Conservation (phyloP, 495 filamentous ascomycete genomes). For the Trichocladium antarcticum region DNA sequence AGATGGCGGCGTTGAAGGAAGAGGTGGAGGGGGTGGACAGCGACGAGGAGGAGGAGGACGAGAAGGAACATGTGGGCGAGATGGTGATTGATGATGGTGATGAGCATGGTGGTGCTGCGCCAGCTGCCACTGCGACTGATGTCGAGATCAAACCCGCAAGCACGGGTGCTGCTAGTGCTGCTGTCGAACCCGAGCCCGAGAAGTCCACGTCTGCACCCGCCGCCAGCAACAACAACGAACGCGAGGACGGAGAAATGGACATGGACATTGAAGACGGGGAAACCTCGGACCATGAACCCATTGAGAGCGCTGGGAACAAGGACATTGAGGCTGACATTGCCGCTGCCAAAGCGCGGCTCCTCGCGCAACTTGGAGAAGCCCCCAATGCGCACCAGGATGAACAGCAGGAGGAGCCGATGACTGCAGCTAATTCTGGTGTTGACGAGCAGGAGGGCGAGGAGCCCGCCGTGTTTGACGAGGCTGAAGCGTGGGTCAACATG, state of each 20-base stretch:
- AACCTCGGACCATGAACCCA: conserved; percentile 22
- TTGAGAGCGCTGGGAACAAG: conserved; percentile 13
- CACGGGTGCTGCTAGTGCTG: not conserved
- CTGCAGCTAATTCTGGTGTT: too few relatives aligned
- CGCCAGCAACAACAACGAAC: conserved; percentile 14
- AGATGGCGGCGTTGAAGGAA: conserved; percentile 32
- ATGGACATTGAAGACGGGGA: conserved; percentile 39
- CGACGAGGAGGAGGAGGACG: conserved; percentile 26
- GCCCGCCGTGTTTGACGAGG: conserved; percentile 17
- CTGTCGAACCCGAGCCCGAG: not conserved
- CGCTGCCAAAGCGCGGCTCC: conserved; percentile 48
- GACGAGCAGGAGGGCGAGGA: not conserved
- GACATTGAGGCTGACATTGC: conserved; percentile 39
- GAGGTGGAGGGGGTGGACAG: conserved; percentile 24
- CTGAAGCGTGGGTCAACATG: conserved; percentile 33
- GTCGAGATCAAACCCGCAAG: too few relatives aligned
- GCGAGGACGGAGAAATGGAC: conserved; percentile 31
- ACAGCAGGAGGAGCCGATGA: not conserved
- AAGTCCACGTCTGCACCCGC: not conserved
- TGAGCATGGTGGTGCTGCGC: not conserved
- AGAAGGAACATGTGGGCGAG: conserved; percentile 18
- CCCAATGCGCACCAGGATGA: conserved; percentile 3
- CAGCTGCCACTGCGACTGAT: conserved; percentile 3
- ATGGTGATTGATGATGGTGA: conserved; percentile 13
- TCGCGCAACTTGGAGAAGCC: conserved; percentile 34